phyloP scores from a whole-genome alignment of 1,284 basidiomycete genomes.

The Lignosus rhinocerotis region DNA sequence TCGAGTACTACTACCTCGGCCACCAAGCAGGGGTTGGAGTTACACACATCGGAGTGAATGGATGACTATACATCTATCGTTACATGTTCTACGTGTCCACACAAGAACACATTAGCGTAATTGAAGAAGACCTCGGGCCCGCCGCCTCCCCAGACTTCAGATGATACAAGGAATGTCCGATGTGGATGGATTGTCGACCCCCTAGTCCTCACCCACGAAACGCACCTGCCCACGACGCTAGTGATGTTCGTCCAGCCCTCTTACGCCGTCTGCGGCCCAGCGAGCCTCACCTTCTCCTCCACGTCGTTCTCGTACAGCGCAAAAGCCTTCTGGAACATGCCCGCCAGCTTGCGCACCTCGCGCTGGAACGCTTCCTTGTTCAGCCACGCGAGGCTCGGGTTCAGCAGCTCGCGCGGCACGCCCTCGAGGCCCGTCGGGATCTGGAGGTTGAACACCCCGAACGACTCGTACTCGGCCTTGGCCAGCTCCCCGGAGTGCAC shows the following conservation, averaged over 20 bases:
- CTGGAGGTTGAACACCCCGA: slow-evolving; percentile 77
- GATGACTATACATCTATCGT: not conserved
- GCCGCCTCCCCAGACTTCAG: too few relatives aligned
- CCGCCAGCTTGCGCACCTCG: slow-evolving; percentile 82
- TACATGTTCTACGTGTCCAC: not conserved
- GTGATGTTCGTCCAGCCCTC: not conserved
- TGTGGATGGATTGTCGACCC: too few relatives aligned
- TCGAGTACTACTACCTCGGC: too few relatives aligned
- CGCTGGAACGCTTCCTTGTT: slow-evolving; percentile 85
- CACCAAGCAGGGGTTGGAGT: too few relatives aligned
- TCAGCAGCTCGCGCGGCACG: slow-evolving; percentile 86
- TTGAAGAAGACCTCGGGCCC: too few relatives aligned
- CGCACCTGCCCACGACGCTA: not conserved
- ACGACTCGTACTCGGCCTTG: slow-evolving; percentile 85
- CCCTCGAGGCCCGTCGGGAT: slow-evolving; percentile 82
- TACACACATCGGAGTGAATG: too few relatives aligned
- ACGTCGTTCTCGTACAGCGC: slow-evolving; percentile 87
- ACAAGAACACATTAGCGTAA: not conserved
- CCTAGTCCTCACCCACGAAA: not conserved
- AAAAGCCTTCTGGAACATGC: slow-evolving; percentile 94
- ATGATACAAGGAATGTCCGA: too few relatives aligned
- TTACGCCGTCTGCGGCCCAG: slow-evolving; percentile 58
- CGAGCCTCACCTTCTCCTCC: slow-evolving; percentile 71
- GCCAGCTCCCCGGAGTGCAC: slow-evolving; percentile 94
- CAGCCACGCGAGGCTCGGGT: slow-evolving; percentile 84